Conservation (phyloP, 495 filamentous ascomycete species). For the Tuber umbilicatum region DNA sequence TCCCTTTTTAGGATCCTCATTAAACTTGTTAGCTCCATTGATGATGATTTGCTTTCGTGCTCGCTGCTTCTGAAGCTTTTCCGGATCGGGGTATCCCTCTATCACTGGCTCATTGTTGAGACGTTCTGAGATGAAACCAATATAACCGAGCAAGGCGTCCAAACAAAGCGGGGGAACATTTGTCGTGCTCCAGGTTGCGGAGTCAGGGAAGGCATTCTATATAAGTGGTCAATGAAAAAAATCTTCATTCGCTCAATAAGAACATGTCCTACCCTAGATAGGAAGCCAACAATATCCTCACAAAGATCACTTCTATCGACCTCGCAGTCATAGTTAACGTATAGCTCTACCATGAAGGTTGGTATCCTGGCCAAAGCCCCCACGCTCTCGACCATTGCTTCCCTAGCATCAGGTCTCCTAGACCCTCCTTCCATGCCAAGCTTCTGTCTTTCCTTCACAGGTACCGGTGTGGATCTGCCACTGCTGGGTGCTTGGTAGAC, state of each 20-base stretch:
- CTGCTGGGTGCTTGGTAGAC: slow-evolving; percentile 83
- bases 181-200: slow-evolving; percentile 97
- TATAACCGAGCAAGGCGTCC: slow-evolving; percentile 80
- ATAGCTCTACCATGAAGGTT: slow-evolving; percentile 87
- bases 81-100: slow-evolving; percentile 62
- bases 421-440: slow-evolving; percentile 88
- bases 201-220: slow-evolving; percentile 86
- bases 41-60: slow-evolving; percentile 79
- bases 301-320: slow-evolving; percentile 87
- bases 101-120: slow-evolving; percentile 61
- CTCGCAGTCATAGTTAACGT: slow-evolving; percentile 97
- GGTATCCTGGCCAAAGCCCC: slow-evolving; percentile 86
- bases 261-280: slow-evolving; percentile 54
- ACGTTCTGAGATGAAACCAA: slow-evolving; percentile 84
- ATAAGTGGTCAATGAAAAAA: slow-evolving; percentile 19
- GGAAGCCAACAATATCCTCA: slow-evolving; percentile 85
- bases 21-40: slow-evolving; percentile 83
- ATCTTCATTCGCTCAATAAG: too few species aligned
- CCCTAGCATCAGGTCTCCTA: slow-evolving; percentile 84
- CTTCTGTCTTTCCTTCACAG: slow-evolving; percentile 87
- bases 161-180: slow-evolving; percentile 94
- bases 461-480: slow-evolving; percentile 84
- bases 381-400: slow-evolving; percentile 97
- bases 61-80: slow-evolving; percentile 60
- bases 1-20: slow-evolving; percentile 85